Evolutionary conservation across 2,329 filamentous ascomycete genomes (phyloP).

Genomic region (Hymenoscyphus fructigenus): DNA sequence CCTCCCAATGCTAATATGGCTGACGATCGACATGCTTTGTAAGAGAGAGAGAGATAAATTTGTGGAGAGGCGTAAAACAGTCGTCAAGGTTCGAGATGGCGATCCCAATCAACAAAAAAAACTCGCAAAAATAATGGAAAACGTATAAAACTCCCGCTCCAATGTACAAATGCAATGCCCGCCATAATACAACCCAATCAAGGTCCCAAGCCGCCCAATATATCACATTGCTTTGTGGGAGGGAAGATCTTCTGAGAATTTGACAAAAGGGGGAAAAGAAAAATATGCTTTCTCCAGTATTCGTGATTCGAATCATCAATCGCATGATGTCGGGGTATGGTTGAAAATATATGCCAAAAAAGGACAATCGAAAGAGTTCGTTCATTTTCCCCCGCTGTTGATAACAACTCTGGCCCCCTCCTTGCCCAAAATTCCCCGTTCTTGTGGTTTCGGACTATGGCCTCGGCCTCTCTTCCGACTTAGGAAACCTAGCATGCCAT

Average conservation of each 20-base stretch:
- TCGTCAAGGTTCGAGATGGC: background rate
- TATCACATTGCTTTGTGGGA: slow-evolving; percentile 5
- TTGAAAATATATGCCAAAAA: slow-evolving; percentile 1
- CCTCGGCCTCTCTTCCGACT: slow-evolving; percentile 86
- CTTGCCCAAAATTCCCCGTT: slow-evolving; percentile 90
- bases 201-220: slow-evolving; percentile 7
- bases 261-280: background rate
- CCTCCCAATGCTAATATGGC: slow-evolving; percentile 2
- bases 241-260: background rate
- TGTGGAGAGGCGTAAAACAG: background rate
- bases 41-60: background rate
- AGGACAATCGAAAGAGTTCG: background rate
- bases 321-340: background rate
- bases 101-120: background rate
- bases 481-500: slow-evolving; percentile 87
- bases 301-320: background rate
- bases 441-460: slow-evolving; percentile 90
- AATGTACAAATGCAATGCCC: slow-evolving; percentile 12
- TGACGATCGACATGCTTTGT: background rate
- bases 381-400: slow-evolving; percentile 44
- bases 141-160: slow-evolving; percentile 15
- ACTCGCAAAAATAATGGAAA: background rate
- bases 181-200: slow-evolving; percentile 12
- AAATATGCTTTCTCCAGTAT: background rate
- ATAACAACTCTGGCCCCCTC: slow-evolving; percentile 86